Conservation (phyloP, 352 stramenopile genomes). For the Aphanomyces cochlioides region DNA sequence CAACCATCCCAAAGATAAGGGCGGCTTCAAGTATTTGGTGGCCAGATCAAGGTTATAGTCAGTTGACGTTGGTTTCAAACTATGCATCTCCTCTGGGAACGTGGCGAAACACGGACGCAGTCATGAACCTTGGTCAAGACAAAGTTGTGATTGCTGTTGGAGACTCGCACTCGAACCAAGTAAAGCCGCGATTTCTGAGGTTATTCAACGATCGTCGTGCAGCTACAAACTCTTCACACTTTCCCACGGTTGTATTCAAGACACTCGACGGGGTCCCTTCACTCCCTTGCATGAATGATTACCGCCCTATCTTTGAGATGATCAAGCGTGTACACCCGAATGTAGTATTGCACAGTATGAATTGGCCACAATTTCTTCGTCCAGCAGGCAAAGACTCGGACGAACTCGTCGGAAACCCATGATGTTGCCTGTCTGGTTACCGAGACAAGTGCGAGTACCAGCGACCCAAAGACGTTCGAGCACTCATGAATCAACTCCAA, state of each 20-base stretch:
- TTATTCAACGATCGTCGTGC: background rate
- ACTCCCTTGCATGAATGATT: background rate
- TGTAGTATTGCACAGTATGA: slow-evolving; percentile 15
- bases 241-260: background rate
- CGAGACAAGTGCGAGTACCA: slow-evolving; percentile 16
- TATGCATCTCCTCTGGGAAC: background rate
- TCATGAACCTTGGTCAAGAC: background rate
- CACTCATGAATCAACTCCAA: slow-evolving; percentile 1
- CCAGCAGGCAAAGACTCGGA: background rate
- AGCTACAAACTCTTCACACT: background rate
- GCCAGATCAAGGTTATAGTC: background rate
- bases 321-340: slow-evolving; percentile 20
- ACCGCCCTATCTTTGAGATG: background rate
- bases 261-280: background rate
- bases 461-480: slow-evolving; percentile 9
- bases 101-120: background rate
- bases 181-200: slow-evolving; percentile 5
- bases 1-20: slow-evolving; percentile 26
- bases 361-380: slow-evolving; percentile 28
- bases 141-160: slow-evolving; percentile 21
- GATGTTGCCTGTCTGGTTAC: slow-evolving; percentile 16
- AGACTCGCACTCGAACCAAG: slow-evolving; percentile 27
- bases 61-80: background rate
- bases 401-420: background rate
- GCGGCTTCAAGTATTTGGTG: slow-evolving; percentile 14